Percentiles rank a stretch among this genome's conserved stretches.
Conservation (phyloP, 1,284 basidiomycete species). For the Dichomitus squalens region DNA sequence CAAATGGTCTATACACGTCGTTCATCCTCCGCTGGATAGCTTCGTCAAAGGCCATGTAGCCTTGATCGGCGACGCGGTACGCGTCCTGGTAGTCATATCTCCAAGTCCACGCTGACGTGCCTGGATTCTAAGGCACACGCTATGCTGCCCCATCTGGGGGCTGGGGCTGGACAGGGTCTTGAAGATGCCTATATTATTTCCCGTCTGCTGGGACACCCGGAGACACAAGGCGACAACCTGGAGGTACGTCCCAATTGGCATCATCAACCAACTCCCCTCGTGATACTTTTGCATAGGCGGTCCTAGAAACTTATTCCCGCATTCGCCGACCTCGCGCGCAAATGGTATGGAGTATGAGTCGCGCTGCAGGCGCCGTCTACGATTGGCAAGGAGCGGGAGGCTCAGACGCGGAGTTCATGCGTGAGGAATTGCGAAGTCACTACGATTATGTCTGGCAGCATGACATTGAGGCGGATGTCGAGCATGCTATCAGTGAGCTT, state of each 20-base stretch:
- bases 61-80: conserved; percentile 61
- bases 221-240: conserved; percentile 46
- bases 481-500: conserved; percentile 30
- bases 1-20: conserved; percentile 62
- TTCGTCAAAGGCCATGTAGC: conserved; percentile 52
- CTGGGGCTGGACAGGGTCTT: conserved; percentile 64
- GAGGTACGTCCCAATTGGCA: conserved; percentile 38
- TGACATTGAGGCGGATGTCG: conserved; percentile 44
- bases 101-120: neutral
- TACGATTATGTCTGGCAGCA: conserved; percentile 54
- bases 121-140: conserved; percentile 48
- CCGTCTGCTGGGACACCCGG: conserved; percentile 48
- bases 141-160: conserved; percentile 63
- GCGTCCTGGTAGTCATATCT: conserved; percentile 18
- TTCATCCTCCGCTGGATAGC: conserved; percentile 49
- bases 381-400: conserved; percentile 29
- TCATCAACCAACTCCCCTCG: neutral
- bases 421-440: conserved; percentile 37
- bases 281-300: conserved; percentile 31
- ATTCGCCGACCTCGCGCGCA: conserved; percentile 51
- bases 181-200: conserved; percentile 60
- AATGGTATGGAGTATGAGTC: conserved; percentile 44
- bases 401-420: conserved; percentile 21
- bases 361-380: conserved; percentile 38
- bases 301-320: conserved; percentile 46